These are phyloP conservation scores for Dactylellina parvicollis DNA, from an alignment of 2,329 filamentous ascomycete genomes.

Conservation along the genomic window DNA sequence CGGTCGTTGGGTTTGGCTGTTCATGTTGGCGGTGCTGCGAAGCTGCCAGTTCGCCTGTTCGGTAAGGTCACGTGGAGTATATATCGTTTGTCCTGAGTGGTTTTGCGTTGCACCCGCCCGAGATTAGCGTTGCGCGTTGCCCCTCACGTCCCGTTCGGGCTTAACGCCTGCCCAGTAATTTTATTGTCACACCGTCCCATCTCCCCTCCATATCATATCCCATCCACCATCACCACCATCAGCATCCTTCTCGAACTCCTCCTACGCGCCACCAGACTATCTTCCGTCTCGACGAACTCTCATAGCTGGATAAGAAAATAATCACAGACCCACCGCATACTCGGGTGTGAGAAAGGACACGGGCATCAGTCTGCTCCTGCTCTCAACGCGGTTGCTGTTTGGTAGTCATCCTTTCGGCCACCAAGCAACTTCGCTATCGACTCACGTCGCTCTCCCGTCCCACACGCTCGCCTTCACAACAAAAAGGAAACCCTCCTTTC, in stretches of 20 bases:
- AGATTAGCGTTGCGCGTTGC: conserved; percentile 33
- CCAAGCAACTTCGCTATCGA: neutral
- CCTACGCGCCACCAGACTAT: neutral
- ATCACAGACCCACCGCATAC: neutral
- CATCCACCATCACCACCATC: conserved; percentile 13
- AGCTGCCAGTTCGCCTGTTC: conserved; percentile 54
- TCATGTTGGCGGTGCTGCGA: conserved; percentile 21
- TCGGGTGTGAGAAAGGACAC: neutral
- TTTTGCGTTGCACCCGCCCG: conserved; percentile 21
- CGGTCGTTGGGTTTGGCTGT: conserved; percentile 24
- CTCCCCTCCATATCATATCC: conserved; percentile 1
- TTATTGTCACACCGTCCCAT: conserved; percentile 29
- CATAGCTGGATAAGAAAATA: neutral
- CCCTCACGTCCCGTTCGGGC: conserved; percentile 21
- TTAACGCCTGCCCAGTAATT: neutral
- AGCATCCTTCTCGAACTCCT: neutral
- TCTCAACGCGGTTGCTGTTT: conserved; percentile 3
- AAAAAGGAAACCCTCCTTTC: neutral
- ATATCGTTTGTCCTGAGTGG: conserved; percentile 15
- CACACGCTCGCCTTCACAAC: neutral
- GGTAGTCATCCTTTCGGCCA: neutral
- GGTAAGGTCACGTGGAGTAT: conserved; percentile 26
- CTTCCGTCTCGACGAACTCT: neutral
- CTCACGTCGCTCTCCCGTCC: neutral
- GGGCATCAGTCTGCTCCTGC: neutral